Evolutionary conservation across 139 green algal genomes (phyloP).

Genomic region (Asterochloris erici): DNA sequence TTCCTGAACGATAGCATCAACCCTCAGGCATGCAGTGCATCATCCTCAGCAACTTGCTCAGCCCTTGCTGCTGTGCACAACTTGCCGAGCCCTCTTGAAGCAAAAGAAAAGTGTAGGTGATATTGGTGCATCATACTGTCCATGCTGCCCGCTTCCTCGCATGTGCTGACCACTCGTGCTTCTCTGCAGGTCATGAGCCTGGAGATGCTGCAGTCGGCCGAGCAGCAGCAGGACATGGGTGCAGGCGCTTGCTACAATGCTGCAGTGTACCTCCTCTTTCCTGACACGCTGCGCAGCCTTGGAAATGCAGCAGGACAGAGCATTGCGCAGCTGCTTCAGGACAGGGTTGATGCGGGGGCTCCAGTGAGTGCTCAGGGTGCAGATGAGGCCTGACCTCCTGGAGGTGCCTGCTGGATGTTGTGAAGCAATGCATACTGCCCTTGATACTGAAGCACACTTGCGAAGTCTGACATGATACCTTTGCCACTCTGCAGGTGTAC

Average conservation of each 20-base stretch:
- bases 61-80: not conserved
- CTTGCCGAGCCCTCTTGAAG: not conserved
- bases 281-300: too few species aligned
- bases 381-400: too few species aligned
- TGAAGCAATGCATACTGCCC: too few species aligned
- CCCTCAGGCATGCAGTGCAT: not conserved
- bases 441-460: too few species aligned
- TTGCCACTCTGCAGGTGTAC: not conserved
- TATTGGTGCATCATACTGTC: not conserved
- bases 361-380: too few species aligned
- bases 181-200: not conserved
- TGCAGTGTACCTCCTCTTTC: too few species aligned
- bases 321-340: not conserved
- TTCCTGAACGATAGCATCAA: too few species aligned
- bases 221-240: not conserved
- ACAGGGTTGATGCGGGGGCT: too few species aligned
- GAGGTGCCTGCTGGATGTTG: too few species aligned
- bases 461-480: too few species aligned
- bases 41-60: not conserved
- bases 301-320: too few species aligned
- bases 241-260: too few species aligned
- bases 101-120: not conserved
- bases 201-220: conserved; percentile 1
- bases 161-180: not conserved
- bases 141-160: not conserved